Percentiles rank a stretch among this genome's conserved stretches.
Evolutionary conservation across 352 stramenopile genomes (phyloP).

Genomic region (Thraustochytrium aureum): DNA sequence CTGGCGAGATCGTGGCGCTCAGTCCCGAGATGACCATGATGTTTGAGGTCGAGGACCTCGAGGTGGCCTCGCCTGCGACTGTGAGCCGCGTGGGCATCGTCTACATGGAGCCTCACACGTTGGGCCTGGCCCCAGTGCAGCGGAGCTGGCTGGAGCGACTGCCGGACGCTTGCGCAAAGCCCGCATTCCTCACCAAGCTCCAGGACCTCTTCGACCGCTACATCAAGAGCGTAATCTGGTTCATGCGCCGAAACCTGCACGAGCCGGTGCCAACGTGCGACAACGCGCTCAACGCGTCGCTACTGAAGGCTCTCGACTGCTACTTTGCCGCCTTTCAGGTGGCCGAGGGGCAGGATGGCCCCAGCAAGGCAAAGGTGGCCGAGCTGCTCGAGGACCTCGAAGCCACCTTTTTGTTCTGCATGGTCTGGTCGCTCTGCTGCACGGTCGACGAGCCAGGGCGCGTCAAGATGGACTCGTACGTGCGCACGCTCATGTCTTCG

Average conservation of each 20-base stretch:
- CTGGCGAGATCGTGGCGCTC: slow-evolving; percentile 91
- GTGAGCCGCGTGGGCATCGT: slow-evolving; percentile 93
- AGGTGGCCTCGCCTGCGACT: slow-evolving; percentile 86
- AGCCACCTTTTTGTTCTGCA: slow-evolving; percentile 83
- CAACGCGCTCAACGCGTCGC: slow-evolving; percentile 79
- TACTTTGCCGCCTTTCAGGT: slow-evolving; percentile 71
- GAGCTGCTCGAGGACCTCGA: slow-evolving; percentile 74
- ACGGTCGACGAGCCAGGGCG: slow-evolving; percentile 80
- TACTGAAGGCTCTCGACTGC: slow-evolving; percentile 87
- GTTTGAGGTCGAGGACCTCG: slow-evolving; percentile 93
- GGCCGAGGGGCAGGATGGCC: slow-evolving; percentile 64
- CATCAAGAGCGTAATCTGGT: slow-evolving; percentile 71
- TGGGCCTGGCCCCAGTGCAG: slow-evolving; percentile 85
- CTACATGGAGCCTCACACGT: slow-evolving; percentile 90
- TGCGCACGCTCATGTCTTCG: slow-evolving; percentile 72
- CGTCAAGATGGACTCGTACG: slow-evolving; percentile 74
- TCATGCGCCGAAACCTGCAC: slow-evolving; percentile 77
- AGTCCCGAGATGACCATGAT: slow-evolving; percentile 95
- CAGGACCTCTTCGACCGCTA: slow-evolving; percentile 82
- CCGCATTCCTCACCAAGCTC: slow-evolving; percentile 57
- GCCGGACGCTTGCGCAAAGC: slow-evolving; percentile 38
- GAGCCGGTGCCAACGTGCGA: slow-evolving; percentile 87
- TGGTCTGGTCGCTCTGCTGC: slow-evolving; percentile 85
- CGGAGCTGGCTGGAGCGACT: slow-evolving; percentile 79
- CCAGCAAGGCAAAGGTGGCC: slow-evolving; percentile 75